Percentiles rank a stretch among this genome's conserved stretches.
Evolutionary conservation across 2,329 filamentous ascomycete genomes (phyloP).

Genomic region (Decorospora gaudefroyi): DNA sequence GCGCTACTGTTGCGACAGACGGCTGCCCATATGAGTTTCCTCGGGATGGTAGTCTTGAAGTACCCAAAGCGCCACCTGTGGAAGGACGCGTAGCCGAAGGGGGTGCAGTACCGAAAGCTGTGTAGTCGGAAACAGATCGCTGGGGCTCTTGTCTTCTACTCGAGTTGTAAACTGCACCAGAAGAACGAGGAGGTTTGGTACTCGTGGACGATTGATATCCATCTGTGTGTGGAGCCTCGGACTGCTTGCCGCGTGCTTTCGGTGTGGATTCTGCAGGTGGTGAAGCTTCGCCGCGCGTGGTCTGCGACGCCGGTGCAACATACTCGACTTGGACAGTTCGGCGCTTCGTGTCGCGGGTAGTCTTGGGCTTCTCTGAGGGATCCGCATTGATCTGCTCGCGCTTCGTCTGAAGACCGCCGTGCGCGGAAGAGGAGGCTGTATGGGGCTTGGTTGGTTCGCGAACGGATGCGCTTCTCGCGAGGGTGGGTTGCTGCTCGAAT

Average conservation of each 20-base stretch:
- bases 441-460: slow-evolving; percentile 77
- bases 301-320: slow-evolving; percentile 86
- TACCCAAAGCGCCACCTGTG: slow-evolving; percentile 77
- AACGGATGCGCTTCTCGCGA: slow-evolving; percentile 89
- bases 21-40: slow-evolving; percentile 84
- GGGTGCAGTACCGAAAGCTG: slow-evolving; percentile 48
- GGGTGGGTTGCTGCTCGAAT: slow-evolving; percentile 63
- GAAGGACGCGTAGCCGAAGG: slow-evolving; percentile 63
- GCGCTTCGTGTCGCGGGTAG: slow-evolving; percentile 80
- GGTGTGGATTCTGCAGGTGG: slow-evolving; percentile 48
- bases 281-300: slow-evolving; percentile 67
- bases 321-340: slow-evolving; percentile 98
- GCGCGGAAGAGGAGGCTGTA: slow-evolving; percentile 51
- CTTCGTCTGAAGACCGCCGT: slow-evolving; percentile 69
- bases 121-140: slow-evolving; percentile 57
- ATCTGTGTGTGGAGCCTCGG: slow-evolving; percentile 53
- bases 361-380: slow-evolving; percentile 66
- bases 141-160: slow-evolving; percentile 52
- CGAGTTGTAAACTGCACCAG: slow-evolving; percentile 37
- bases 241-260: slow-evolving; percentile 57
- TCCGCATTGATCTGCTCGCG: slow-evolving; percentile 74
- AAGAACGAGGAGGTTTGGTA: slow-evolving; percentile 29
- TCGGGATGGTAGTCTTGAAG: slow-evolving; percentile 68
- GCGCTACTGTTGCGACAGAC: slow-evolving; percentile 80
- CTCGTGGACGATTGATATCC: slow-evolving; percentile 42